These are phyloP conservation scores for Cardiospermum halicacabum DNA, from an alignment of 345 rosid genomes.

Conservation along the genomic window DNA sequence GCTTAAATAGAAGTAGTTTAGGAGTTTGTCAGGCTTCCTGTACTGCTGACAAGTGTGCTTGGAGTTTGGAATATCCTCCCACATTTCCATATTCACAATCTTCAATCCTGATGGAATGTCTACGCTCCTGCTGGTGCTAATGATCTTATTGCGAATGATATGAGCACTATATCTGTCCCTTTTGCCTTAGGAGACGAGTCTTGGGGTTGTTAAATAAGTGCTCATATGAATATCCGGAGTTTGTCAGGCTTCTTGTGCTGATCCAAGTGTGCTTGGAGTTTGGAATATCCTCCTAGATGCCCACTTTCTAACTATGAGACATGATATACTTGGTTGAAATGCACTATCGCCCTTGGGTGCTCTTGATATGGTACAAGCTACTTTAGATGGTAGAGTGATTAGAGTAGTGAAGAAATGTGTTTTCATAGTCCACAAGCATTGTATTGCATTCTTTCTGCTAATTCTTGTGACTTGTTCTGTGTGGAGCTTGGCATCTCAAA, in stretches of 20 bases:
- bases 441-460: background rate
- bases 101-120: background rate
- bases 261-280: too few species aligned
- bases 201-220: too few species aligned
- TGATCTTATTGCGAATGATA: background rate
- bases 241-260: too few species aligned
- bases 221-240: too few species aligned
- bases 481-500: background rate
- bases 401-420: background rate
- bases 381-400: background rate
- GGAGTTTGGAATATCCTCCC: slow-evolving; percentile 44
- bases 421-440: background rate
- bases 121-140: background rate
- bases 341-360: background rate
- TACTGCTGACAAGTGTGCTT: slow-evolving; percentile 15
- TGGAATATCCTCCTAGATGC: too few species aligned
- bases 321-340: too few species aligned
- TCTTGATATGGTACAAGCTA: background rate
- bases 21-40: slow-evolving; percentile 44
- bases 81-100: slow-evolving; percentile 14
- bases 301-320: too few species aligned
- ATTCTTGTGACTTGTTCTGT: background rate
- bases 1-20: slow-evolving; percentile 17
- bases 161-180: too few species aligned
- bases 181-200: background rate